phyloP scores from a whole-genome alignment of 2,329 filamentous ascomycete genomes.

The Coniochaeta sp. region DNA sequence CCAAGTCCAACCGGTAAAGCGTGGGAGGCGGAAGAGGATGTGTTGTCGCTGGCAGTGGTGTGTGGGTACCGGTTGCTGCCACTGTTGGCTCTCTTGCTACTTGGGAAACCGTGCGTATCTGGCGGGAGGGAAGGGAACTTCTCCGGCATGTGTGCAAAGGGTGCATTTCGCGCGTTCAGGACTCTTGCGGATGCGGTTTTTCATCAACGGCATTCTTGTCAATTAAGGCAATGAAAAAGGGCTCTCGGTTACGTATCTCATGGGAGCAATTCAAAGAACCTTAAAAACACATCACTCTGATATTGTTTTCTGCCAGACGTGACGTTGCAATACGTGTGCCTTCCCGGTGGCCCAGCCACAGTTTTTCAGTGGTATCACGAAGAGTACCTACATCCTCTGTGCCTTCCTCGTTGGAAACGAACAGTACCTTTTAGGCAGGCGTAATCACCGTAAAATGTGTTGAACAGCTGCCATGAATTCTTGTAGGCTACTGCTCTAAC shows the following conservation, averaged over 20 bases:
- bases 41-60: constrained; percentile 8
- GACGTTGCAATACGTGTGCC: not conserved
- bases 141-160: constrained; percentile 31
- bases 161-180: constrained; percentile 37
- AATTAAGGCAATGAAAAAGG: constrained; percentile 31
- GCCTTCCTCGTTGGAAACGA: no score
- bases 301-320: constrained; percentile 3
- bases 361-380: no score
- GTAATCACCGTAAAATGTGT: no score
- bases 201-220: constrained; percentile 32
- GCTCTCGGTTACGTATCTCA: constrained; percentile 16
- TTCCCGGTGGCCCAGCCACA: no score
- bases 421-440: no score
- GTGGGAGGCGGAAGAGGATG: constrained; percentile 8
- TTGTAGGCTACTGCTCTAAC: no score
- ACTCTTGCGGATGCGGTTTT: constrained; percentile 31
- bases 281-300: not conserved
- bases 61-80: not conserved
- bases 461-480: no score
- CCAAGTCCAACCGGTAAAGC: constrained; percentile 99
- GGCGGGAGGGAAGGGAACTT: constrained; percentile 19
- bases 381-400: no score
- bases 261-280: constrained; percentile 15
- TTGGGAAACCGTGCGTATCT: constrained; percentile 8
- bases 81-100: constrained; percentile 5